Base-by-base conservation (phyloP, 1,139 yeast species). In the Blastobotrys proliferans region DNA sequence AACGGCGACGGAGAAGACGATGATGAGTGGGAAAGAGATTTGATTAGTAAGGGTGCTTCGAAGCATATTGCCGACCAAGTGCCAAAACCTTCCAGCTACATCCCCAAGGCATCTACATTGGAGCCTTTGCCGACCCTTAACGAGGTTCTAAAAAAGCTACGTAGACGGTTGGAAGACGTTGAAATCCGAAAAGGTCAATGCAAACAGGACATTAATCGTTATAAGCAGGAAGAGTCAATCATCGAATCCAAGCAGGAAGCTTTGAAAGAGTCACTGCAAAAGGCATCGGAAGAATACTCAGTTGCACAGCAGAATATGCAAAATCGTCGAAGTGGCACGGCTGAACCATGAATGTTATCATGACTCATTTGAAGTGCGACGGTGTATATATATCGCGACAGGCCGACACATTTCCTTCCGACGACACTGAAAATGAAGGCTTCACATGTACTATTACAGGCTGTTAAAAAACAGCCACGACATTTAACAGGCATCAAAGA, bases 401-500 rank as follows among this genome's bases (percentile, higher is more conserved):
- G n/a, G n/a, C n/a, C n/a, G n/a, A n/a, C n/a, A n/a, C n/a, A n/a
- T n/a, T n/a, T n/a, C n/a, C n/a, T n/a, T n/a, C n/a, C n/a, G n/a
- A n/a, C n/a, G n/a, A n/a, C n/a, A n/a, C n/a, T n/a, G 13, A 35
- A 3, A 38, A 38, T 45, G 45, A 31, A 21, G 34, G 14, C 25
- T 37, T 28, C 50, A 27, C 31, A 34, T n/a, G 13, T 43, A n/a
- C 38, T 45, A 32, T 9, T 34, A n/a, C 36, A 33, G 13, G 35
- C 40, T 8, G 20, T 45, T 6, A 17, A 9, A 14, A 31, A n/a
- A n/a, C 47, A 51, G 36, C 57, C 58, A 34, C 84, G 90, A 63
- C 96, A 88, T 61, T 72, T 90, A 57, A 75, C 85, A 11, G 83
- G 85, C 35, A 88, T 86, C 54, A 77, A 84, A 30, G 94, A 87